phyloP scores from a whole-genome alignment of 371 early-diverging fungal species.

The Syncephalastrum contaminatum region DNA sequence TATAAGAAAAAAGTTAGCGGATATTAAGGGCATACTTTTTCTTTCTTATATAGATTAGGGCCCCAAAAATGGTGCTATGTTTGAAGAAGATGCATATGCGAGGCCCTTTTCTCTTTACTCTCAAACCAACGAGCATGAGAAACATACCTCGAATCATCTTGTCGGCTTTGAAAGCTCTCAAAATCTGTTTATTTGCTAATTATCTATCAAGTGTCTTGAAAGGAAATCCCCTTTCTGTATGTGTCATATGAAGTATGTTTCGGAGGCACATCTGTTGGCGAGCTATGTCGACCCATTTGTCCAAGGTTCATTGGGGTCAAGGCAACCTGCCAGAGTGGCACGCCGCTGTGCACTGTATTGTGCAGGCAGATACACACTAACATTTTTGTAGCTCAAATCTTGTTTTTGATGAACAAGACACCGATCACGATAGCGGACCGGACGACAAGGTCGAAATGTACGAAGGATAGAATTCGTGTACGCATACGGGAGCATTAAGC shows the following conservation, averaged over 20 bases:
- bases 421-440: slow-evolving; percentile 13
- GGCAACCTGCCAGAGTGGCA: slow-evolving; percentile 16
- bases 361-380: too few relatives aligned
- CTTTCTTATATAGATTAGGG: too few relatives aligned
- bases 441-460: slow-evolving; percentile 20
- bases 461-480: slow-evolving; percentile 17
- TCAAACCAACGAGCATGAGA: too few relatives aligned
- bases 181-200: too few relatives aligned
- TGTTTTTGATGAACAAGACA: slow-evolving; percentile 16
- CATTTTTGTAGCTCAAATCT: slow-evolving; percentile 7
- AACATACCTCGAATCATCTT: too few relatives aligned
- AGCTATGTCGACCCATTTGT: slow-evolving; percentile 21
- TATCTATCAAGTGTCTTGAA: too few relatives aligned
- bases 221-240: slow-evolving; percentile 15
- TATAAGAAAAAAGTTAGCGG: too few relatives aligned
- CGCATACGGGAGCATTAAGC: slow-evolving; percentile 17
- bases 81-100: too few relatives aligned
- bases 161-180: too few relatives aligned
- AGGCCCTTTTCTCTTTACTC: too few relatives aligned
- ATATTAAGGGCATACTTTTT: too few relatives aligned
- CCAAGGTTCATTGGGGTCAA: slow-evolving; percentile 16
- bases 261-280: slow-evolving; percentile 23
- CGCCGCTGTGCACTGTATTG: background rate
- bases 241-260: slow-evolving; percentile 23
- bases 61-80: too few relatives aligned